A percentile compares a stretch with the other conserved stretches of the same genome.
These are phyloP conservation scores for Plasmodium cynomolgi DNA, from an alignment of 169 alveolate genomes.

Conservation along the genomic window DNA sequence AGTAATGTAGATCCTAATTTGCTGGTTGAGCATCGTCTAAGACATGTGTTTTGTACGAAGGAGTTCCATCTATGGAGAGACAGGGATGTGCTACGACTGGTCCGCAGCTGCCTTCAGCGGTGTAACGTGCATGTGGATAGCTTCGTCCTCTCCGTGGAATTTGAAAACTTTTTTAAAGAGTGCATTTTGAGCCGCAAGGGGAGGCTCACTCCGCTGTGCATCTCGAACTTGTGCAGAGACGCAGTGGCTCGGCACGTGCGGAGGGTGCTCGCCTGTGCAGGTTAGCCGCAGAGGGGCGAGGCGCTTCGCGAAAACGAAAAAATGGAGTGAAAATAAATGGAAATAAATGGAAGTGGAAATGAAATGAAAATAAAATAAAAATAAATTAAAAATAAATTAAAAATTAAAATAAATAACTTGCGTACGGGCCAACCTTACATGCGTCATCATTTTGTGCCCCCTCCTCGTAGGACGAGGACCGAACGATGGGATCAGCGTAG, in stretches of 20 bases:
- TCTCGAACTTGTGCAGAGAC: constrained; percentile 25
- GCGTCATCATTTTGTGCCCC: not conserved
- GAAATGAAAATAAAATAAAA: not conserved
- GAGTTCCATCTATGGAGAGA: constrained; percentile 13
- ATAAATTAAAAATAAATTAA: too few relatives aligned
- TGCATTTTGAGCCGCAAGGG: constrained; percentile 9
- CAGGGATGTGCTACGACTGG: constrained; percentile 22
- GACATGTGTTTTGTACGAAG: constrained; percentile 17
- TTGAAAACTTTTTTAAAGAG: constrained; percentile 10
- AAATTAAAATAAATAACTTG: not conserved
- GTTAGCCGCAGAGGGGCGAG: not conserved
- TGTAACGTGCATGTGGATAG: constrained; percentile 14
- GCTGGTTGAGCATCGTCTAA: constrained; percentile 10
- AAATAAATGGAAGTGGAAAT: not conserved
- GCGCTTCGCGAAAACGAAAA: too few relatives aligned
- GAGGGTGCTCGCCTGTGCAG: not conserved
- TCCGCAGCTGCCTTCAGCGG: constrained; percentile 4
- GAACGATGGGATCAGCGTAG: not conserved
- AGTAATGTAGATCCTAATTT: constrained; percentile 31
- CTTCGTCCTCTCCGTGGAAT: constrained; percentile 8
- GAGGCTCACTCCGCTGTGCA: constrained; percentile 16
- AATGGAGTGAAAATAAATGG: too few relatives aligned
- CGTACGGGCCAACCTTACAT: not conserved
- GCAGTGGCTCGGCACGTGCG: not conserved
- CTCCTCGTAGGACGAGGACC: constrained; percentile 5